Evolutionary conservation across 208 protist genomes (phyloP), one percentile per base, ranked within the genome.

Genomic region (Trichomonas gallinae): DNA sequence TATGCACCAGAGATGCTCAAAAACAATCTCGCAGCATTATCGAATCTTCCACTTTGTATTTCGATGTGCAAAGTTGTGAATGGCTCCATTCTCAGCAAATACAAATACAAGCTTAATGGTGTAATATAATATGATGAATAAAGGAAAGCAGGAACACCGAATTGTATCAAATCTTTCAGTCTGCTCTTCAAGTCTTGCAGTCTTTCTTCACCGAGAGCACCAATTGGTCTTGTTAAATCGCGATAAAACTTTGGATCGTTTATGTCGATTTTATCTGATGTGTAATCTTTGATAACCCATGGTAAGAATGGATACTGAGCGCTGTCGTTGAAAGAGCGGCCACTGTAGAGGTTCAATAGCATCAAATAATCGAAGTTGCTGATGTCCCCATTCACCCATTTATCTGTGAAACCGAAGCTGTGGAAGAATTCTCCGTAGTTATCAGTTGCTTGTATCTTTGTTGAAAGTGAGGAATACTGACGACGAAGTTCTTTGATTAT

Each of bases 221-320:
- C 97, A 38, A 98, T 96, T 23, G 97, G 97, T 58, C 96, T 96
- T 49, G 46, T 96, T n/a, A 98, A 97, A 96, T 97, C 96, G 23
- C 97, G 89, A 87, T 96, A 98, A 34, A 49, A n/a, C 9, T 97
- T 44, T 96, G 81, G 26, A 93, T 93, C 87, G 38, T 48, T 38
- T 0, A 93, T 26, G 51, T 93, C 31, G 3, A 93, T 49, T 26
- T 21, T 48, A 26, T 46, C 17, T 34, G 45, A 87, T 34, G 38
- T 13, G 96, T 97, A 97, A 48, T 97, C 97, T 4, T 46, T 26
- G 49, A 98, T 45, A 48, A 98, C 96, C 97, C 97, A 97, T 34
- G 87, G 87, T 10, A 93, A 51, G 17, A 93, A 40, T 21, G 44
- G 44, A 93, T 93, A 93, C 51, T 42, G 96, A 96, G 63, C 97